Evolutionary conservation across 768 basidiomycete genomes (phyloP).

Genomic region (Tricholoma matsutake): DNA sequence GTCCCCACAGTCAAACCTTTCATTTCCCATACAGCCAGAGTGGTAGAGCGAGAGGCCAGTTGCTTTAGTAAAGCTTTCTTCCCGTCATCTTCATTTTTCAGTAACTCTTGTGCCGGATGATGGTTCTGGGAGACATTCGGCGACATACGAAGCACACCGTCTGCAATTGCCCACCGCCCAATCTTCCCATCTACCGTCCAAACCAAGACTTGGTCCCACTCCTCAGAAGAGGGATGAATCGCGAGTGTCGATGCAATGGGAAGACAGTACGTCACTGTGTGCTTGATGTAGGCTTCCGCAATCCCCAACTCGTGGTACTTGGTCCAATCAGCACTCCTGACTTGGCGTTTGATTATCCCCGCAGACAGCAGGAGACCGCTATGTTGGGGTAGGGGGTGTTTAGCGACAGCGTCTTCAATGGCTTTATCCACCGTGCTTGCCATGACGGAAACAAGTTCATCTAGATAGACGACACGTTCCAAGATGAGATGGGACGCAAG

Average conservation of each 20-base stretch:
- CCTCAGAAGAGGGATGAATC: not conserved
- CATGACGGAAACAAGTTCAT: no score
- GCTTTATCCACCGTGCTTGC: no score
- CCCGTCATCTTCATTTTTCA: not conserved
- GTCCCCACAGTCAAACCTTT: not conserved
- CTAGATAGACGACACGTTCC: no score
- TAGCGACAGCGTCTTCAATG: no score
- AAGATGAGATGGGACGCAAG: no score
- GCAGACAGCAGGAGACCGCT: no score
- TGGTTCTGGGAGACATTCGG: no score
- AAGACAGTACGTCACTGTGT: not conserved
- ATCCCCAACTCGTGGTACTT: no score
- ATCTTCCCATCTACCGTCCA: not conserved
- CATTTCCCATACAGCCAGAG: not conserved
- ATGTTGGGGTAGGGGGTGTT: no score
- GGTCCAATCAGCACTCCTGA: no score
- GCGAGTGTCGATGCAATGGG: not conserved
- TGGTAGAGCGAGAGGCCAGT: not conserved
- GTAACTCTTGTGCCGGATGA: not conserved
- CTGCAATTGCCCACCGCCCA: not conserved
- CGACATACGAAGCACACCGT: not conserved
- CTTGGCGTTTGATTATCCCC: no score
- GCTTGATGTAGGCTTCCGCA: no score
- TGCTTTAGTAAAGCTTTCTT: not conserved
- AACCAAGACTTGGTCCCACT: not conserved